Evolutionary conservation across 139 green algal genomes (phyloP).

Genomic region (Picochlorum sp.): DNA sequence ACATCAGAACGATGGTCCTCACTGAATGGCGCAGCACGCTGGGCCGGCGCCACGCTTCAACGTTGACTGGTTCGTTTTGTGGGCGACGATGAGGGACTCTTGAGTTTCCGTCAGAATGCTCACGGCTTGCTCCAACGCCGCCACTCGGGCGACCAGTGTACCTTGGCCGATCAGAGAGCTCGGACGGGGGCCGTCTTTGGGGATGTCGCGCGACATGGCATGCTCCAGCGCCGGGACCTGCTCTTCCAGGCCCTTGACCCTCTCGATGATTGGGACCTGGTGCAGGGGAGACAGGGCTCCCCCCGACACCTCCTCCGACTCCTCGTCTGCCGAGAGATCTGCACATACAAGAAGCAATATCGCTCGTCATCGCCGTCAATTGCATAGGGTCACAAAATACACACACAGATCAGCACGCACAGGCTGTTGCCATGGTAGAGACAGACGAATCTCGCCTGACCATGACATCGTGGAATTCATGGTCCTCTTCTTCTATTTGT

Average conservation of each 20-base stretch:
- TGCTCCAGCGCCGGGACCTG: constrained; percentile 34
- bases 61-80: neutral
- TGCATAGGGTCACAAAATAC: neutral
- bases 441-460: neutral
- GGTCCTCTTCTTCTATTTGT: neutral
- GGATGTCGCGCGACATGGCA: constrained; percentile 25
- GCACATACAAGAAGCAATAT: neutral
- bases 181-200: constrained; percentile 4
- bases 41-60: too few relatives aligned
- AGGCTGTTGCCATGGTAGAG: neutral
- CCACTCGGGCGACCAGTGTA: constrained; percentile 51
- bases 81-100: neutral
- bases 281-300: neutral
- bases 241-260: constrained; percentile 49
- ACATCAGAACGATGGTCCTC: too few relatives aligned
- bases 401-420: neutral
- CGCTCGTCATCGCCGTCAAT: neutral
- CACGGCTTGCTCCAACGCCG: constrained; percentile 35
- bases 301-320: neutral
- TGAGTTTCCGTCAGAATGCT: constrained; percentile 25
- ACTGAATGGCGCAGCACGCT: too few relatives aligned
- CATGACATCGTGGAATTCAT: neutral
- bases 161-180: constrained; percentile 36
- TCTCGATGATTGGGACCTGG: constrained; percentile 20
- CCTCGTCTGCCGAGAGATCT: neutral